These are phyloP conservation scores for Plasmopara muralis DNA, from an alignment of 352 stramenopile species.

Conservation along the genomic window DNA sequence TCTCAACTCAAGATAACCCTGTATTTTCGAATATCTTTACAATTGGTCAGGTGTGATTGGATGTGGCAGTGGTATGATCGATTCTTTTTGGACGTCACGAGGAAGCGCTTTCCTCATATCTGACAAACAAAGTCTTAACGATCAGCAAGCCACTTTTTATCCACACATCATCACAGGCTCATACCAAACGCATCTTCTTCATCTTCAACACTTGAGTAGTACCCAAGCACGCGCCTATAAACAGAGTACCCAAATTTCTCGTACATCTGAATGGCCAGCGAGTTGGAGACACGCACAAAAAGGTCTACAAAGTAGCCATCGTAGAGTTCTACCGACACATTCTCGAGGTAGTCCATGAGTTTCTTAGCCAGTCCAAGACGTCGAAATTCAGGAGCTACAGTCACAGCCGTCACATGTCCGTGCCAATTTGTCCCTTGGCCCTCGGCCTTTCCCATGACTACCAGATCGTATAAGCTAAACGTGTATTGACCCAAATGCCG, in stretches of 20 bases:
- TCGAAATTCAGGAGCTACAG: conserved; percentile 94
- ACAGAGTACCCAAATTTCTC: conserved; percentile 90
- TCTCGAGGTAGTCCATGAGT: conserved; percentile 93
- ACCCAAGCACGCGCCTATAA: conserved; percentile 88
- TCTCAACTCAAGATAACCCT: not conserved
- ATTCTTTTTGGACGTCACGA: conserved; percentile 86
- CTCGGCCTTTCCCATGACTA: conserved; percentile 95
- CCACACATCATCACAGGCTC: conserved; percentile 2
- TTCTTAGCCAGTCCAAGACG: conserved; percentile 88
- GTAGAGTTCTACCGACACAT: conserved; percentile 69
- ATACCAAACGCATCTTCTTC: conserved; percentile 87
- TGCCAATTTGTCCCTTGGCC: conserved; percentile 94
- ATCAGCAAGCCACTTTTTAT: not conserved
- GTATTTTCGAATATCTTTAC: conserved; percentile 12
- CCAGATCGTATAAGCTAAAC: not conserved
- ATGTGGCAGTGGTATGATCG: conserved; percentile 83
- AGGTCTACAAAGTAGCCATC: conserved; percentile 98
- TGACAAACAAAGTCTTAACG: conserved; percentile 16
- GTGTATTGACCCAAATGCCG: too few relatives aligned
- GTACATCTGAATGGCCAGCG: conserved; percentile 90
- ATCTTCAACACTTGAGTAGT: conserved; percentile 84
- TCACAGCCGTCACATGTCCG: conserved; percentile 97
- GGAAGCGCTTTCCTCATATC: conserved; percentile 92
- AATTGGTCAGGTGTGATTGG: conserved; percentile 80
- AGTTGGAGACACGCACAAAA: conserved; percentile 97